These are phyloP conservation scores for Xenoacremonium recifei DNA, from an alignment of 2,329 filamentous ascomycete species.

Conservation along the genomic window DNA sequence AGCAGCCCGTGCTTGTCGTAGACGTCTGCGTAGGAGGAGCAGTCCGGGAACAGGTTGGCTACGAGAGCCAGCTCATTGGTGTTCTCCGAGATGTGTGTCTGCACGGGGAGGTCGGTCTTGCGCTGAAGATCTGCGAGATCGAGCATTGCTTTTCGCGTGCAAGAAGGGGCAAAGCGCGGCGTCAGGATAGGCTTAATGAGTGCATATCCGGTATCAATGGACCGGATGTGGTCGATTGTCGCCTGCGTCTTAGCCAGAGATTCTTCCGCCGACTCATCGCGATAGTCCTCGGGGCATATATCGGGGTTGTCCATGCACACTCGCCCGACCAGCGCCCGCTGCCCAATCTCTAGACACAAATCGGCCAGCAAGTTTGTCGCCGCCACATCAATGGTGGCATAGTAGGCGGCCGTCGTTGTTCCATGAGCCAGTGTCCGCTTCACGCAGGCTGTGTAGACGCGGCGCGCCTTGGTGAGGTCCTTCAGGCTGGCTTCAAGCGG, in stretches of 20 bases:
- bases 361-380: conserved; percentile 90
- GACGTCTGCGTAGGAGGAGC: conserved; percentile 67
- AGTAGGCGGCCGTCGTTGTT: conserved; percentile 94
- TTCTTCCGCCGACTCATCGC: conserved; percentile 64
- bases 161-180: conserved; percentile 65
- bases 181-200: conserved; percentile 81
- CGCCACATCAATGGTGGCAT: conserved; percentile 81
- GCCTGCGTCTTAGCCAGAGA: conserved; percentile 55
- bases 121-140: conserved; percentile 63
- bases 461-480: conserved; percentile 59
- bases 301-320: conserved; percentile 85
- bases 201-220: conserved; percentile 61
- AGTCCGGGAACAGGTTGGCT: conserved; percentile 62
- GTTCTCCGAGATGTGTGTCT: conserved; percentile 93
- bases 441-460: conserved; percentile 77
- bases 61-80: conserved; percentile 71
- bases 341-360: conserved; percentile 75
- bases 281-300: conserved; percentile 73
- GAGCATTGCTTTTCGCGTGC: conserved; percentile 57
- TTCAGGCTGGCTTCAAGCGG: conserved; percentile 80
- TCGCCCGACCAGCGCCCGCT: conserved; percentile 86
- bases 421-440: conserved; percentile 81
- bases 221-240: conserved; percentile 64
- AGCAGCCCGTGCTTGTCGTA: conserved; percentile 76
- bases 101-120: conserved; percentile 65